These are phyloP conservation scores for Verticillium dahliae DNA, from an alignment of 2,329 filamentous ascomycete genomes.

Conservation along the genomic window DNA sequence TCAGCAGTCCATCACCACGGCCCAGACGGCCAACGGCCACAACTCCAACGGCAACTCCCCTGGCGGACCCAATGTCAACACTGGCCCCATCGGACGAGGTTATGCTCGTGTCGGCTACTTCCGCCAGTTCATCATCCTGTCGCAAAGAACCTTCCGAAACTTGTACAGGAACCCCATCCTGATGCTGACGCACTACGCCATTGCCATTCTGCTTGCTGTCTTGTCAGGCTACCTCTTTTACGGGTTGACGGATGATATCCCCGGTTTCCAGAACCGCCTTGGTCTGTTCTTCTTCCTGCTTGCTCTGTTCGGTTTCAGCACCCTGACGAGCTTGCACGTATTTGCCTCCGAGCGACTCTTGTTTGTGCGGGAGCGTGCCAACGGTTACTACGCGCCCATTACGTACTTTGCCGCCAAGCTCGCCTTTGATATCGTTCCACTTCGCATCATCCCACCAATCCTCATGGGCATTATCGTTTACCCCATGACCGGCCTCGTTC, in stretches of 20 bases:
- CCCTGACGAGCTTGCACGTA: slow-evolving; percentile 85
- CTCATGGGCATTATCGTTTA: slow-evolving; percentile 96
- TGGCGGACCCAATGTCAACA: slow-evolving; percentile 40
- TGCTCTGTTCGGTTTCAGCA: slow-evolving; percentile 94
- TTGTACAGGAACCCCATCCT: slow-evolving; percentile 95
- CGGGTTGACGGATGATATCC: slow-evolving; percentile 89
- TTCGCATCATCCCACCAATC: slow-evolving; percentile 90
- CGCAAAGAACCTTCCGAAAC: slow-evolving; percentile 90
- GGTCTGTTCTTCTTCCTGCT: slow-evolving; percentile 97
- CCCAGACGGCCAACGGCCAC: slow-evolving; percentile 60
- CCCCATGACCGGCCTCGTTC: slow-evolving; percentile 90
- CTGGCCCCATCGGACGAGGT: slow-evolving; percentile 63
- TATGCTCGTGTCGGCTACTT: slow-evolving; percentile 75
- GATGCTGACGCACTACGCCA: slow-evolving; percentile 98
- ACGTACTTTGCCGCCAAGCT: slow-evolving; percentile 95
- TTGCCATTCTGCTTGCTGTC: slow-evolving; percentile 88
- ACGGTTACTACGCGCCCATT: slow-evolving; percentile 90
- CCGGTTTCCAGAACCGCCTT: slow-evolving; percentile 94
- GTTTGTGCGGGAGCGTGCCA: slow-evolving; percentile 89
- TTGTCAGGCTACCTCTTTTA: slow-evolving; percentile 96
- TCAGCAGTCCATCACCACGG: slow-evolving; percentile 55
- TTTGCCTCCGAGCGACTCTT: slow-evolving; percentile 87
- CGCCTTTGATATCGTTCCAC: slow-evolving; percentile 93
- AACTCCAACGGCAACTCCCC: slow-evolving; percentile 47
- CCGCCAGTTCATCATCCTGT: slow-evolving; percentile 84